Evolutionary conservation across 2,329 filamentous ascomycete genomes (phyloP), one percentile per base, ranked within the genome.

Genomic region (Aphanoascus verrucosus): DNA sequence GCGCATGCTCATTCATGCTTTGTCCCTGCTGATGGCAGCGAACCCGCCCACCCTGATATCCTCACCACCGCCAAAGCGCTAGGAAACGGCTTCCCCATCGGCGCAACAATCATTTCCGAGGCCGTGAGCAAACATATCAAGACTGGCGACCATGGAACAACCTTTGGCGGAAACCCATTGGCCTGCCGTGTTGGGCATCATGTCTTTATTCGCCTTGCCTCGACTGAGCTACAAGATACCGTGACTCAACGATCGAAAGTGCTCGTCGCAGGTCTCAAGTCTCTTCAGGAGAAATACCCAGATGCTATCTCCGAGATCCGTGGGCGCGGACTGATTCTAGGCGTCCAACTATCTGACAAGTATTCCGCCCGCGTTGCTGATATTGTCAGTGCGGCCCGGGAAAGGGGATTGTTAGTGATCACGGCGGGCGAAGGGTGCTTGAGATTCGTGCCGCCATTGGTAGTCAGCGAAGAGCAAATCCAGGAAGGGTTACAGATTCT

Each of bases 81-180:
- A 1, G 93, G 93, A 14, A 98, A 98, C 65, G 93, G 93, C 4
- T 91, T 96, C 69, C 93, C 93, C 46, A 90, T 98, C 60, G 93
- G 88, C 49, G 93, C 93, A 5, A 87, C 85, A 3, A 79, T 84
- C 49, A 75, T 84, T 28, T 82, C 79, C 12, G 73, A 77, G 59
- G 65, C 66, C 20, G 86, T 94, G 1, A 83, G 81, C 28, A 78
- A 83, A 50, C 82, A 83, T 66, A 82, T 84, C 62, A 77, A 82
- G 60, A 77, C 78, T 34, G 88, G 90, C 55, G 90, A 96, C 68
- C 90, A 96, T 70, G 90, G 90, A 48, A 96, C 90, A 14, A 96
- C 90, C 0, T 96, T 94, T 63, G 90, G 90, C 53, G 90, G 90
- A 40, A 96, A 95, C 72, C 90, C 90, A 6, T 77, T 96, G 38